phyloP scores from a whole-genome alignment of 306 rosid species.

The Aeschynomene evenia region DNA sequence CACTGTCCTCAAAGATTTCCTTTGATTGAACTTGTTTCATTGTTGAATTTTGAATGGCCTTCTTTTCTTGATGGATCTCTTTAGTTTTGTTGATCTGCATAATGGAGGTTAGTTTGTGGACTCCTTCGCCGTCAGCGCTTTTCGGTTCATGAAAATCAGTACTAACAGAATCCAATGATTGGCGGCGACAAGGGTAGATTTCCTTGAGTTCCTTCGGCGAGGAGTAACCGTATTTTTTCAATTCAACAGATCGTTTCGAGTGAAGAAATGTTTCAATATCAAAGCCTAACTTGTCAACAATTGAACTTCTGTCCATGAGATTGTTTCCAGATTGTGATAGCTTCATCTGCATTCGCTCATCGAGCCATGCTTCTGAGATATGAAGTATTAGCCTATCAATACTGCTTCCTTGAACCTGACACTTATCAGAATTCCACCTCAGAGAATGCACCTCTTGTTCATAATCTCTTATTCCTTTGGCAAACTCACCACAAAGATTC shows the following conservation, averaged over 20 bases:
- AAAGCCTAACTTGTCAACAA: slow-evolving; percentile 73
- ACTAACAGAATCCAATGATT: slow-evolving; percentile 48
- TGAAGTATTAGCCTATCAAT: slow-evolving; percentile 61
- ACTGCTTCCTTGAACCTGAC: slow-evolving; percentile 32
- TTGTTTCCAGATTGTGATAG: slow-evolving; percentile 31
- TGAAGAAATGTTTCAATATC: slow-evolving; percentile 80
- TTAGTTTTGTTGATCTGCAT: slow-evolving; percentile 3
- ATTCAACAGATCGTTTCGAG: slow-evolving; percentile 48
- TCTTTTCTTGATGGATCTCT: slow-evolving; percentile 26
- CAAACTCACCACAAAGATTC: slow-evolving; percentile 78
- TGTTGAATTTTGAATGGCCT: slow-evolving; percentile 21
- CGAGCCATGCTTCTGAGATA: slow-evolving; percentile 90
- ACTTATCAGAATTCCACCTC: slow-evolving; percentile 46
- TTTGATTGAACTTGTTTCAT: slow-evolving; percentile 26
- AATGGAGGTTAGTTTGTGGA: slow-evolving; percentile 25
- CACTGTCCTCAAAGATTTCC: slow-evolving; percentile 26
- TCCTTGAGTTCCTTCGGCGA: slow-evolving; percentile 48
- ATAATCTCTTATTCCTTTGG: slow-evolving; percentile 67
- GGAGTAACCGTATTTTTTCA: slow-evolving; percentile 35
- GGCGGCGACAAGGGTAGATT: slow-evolving; percentile 40
- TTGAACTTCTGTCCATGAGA: slow-evolving; percentile 43
- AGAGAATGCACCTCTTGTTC: slow-evolving; percentile 59
- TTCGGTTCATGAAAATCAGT: slow-evolving; percentile 21
- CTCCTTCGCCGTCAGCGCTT: slow-evolving; percentile 26
- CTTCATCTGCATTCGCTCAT: slow-evolving; percentile 77